A percentile compares a stretch with the other conserved stretches of the same genome.
Evolutionary conservation across 78 protist genomes (phyloP).

Genomic region (Protostelium mycophagum): DNA sequence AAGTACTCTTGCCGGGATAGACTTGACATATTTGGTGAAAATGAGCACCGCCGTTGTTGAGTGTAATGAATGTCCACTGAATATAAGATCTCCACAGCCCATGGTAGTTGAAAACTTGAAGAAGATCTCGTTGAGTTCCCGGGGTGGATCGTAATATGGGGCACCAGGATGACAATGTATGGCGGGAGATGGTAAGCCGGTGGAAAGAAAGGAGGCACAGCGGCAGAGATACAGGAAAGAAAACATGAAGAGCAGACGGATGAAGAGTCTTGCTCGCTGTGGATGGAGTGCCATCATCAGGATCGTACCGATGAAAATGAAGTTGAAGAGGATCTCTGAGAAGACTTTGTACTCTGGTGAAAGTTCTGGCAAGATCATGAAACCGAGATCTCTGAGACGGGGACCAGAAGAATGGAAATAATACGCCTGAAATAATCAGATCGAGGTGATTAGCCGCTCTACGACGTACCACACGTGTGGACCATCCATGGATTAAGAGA

Average conservation of each 20-base stretch:
- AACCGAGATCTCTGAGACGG: background rate
- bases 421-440: background rate
- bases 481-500: background rate
- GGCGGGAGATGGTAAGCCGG: background rate
- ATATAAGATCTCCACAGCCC: background rate
- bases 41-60: background rate
- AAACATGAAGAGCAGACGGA: background rate
- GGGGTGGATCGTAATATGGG: background rate
- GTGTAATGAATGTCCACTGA: background rate
- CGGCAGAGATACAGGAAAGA: background rate
- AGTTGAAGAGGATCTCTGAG: background rate
- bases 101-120: background rate
- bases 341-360: background rate
- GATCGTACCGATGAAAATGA: constrained; percentile 1
- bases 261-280: background rate
- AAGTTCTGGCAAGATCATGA: background rate
- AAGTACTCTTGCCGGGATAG: background rate
- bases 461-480: background rate
- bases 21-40: background rate
- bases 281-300: background rate
- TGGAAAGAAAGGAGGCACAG: background rate
- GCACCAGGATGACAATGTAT: background rate
- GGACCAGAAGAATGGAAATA: background rate
- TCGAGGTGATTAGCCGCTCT: no score
- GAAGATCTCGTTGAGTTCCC: background rate